Conservation (phyloP, 495 filamentous ascomycete species). For the Penicilliopsis zonata region DNA sequence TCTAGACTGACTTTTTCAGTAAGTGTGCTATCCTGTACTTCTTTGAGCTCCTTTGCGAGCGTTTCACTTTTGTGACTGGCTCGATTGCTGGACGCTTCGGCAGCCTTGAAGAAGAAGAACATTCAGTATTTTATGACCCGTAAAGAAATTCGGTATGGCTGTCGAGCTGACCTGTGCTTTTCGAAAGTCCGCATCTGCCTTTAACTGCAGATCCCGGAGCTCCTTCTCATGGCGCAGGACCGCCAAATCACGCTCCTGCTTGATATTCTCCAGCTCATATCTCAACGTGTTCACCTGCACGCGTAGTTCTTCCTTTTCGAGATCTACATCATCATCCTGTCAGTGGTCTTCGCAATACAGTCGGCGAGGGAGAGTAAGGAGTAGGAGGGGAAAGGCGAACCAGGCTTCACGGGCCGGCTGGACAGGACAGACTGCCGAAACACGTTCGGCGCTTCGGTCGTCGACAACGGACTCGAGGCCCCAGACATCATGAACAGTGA, state of each 20-base stretch:
- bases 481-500: conserved; percentile 21
- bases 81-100: conserved; percentile 57
- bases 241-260: conserved; percentile 75
- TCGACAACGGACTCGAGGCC: conserved; percentile 20
- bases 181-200: conserved; percentile 72
- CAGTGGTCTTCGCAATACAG: too few species aligned
- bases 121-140: too few species aligned
- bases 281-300: conserved; percentile 54
- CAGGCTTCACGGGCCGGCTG: conserved; percentile 14
- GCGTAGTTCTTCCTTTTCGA: conserved; percentile 54
- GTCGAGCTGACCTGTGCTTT: conserved; percentile 61
- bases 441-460: conserved; percentile 12
- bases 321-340: conserved; percentile 17
- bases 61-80: conserved; percentile 59
- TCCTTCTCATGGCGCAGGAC: conserved; percentile 72
- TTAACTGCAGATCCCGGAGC: conserved; percentile 58
- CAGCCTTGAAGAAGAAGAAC: too few species aligned
- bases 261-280: conserved; percentile 62
- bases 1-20: conserved; percentile 63
- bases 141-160: too few species aligned
- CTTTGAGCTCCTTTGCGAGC: conserved; percentile 58
- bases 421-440: conserved; percentile 20
- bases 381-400: conserved; percentile 6
- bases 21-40: conserved; percentile 49
- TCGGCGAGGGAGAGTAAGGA: neutral